These are phyloP conservation scores for Heterobasidion parviporum DNA, from an alignment of 1,284 basidiomycete species.

Conservation along the genomic window DNA sequence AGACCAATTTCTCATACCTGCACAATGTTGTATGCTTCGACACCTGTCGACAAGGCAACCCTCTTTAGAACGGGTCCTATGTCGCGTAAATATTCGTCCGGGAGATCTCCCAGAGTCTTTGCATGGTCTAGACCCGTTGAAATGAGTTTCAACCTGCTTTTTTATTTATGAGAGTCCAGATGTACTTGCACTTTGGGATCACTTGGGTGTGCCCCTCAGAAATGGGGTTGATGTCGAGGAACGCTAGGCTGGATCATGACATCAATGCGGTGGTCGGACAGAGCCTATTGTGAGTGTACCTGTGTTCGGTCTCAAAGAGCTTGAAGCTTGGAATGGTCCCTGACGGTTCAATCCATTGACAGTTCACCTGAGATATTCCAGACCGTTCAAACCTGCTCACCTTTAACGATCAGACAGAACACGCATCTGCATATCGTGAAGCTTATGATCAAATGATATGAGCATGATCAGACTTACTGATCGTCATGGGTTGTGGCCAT, in stretches of 20 bases:
- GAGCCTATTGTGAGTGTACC: constrained; percentile 14
- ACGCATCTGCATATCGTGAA: constrained; percentile 14
- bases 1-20: constrained; percentile 24
- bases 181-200: constrained; percentile 31
- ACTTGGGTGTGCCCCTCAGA: constrained; percentile 35
- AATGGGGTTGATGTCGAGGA: constrained; percentile 29
- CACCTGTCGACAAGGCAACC: constrained; percentile 47
- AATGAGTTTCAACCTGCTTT: too few relatives aligned
- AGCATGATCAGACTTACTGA: too few relatives aligned
- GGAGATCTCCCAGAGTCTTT: constrained; percentile 41
- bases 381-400: constrained; percentile 8
- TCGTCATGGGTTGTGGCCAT: too few relatives aligned
- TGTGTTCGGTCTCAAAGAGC: constrained; percentile 30
- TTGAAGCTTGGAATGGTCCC: constrained; percentile 30
- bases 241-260: constrained; percentile 21
- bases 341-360: constrained; percentile 8
- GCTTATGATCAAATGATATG: too few relatives aligned
- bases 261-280: background rate
- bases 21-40: constrained; percentile 54
- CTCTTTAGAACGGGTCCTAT: constrained; percentile 52
- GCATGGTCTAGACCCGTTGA: constrained; percentile 33
- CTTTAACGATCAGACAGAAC: constrained; percentile 24
- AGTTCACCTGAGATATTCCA: background rate
- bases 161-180: too few relatives aligned
- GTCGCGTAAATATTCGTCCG: constrained; percentile 45